These are phyloP conservation scores for Phytophthora vignae DNA, from an alignment of 352 stramenopile genomes.

Conservation along the genomic window DNA sequence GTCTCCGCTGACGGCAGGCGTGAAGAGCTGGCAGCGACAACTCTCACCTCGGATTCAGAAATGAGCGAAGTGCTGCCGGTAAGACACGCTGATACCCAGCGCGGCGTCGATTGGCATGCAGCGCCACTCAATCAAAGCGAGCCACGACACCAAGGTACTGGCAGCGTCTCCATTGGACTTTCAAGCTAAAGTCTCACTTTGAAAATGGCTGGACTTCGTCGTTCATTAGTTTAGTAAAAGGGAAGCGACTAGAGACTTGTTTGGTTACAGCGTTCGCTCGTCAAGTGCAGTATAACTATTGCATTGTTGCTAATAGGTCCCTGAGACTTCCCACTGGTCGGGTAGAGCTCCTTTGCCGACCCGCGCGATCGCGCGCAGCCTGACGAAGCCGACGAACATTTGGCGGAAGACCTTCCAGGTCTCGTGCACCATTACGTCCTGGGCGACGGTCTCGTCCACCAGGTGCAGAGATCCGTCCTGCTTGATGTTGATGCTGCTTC, in stretches of 20 bases:
- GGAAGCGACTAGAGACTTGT: too few relatives aligned
- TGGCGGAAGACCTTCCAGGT: slow-evolving; percentile 82
- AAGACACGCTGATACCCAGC: not conserved
- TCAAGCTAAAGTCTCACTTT: too few relatives aligned
- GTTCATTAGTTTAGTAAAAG: too few relatives aligned
- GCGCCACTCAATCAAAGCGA: not conserved
- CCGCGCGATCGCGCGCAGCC: slow-evolving; percentile 52
- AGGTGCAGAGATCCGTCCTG: slow-evolving; percentile 35
- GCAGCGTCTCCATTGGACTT: too few relatives aligned
- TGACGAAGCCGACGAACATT: slow-evolving; percentile 68
- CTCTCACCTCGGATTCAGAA: slow-evolving; percentile 2
- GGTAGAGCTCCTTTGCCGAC: slow-evolving; percentile 69
- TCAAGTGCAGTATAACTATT: too few relatives aligned
- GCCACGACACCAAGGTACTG: not conserved
- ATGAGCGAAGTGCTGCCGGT: not conserved
- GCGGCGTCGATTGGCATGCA: not conserved
- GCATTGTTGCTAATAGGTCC: not conserved
- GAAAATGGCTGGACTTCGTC: too few relatives aligned
- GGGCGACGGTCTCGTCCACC: slow-evolving; percentile 48
- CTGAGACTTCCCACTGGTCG: slow-evolving; percentile 53
- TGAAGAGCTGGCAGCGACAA: not conserved
- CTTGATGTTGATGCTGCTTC: slow-evolving; percentile 36
- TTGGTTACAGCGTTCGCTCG: too few relatives aligned
- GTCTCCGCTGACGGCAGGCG: not conserved
- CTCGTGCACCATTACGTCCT: slow-evolving; percentile 60